Conservation (phyloP, 208 protist genomes). For the Tetramitus jugosus region DNA sequence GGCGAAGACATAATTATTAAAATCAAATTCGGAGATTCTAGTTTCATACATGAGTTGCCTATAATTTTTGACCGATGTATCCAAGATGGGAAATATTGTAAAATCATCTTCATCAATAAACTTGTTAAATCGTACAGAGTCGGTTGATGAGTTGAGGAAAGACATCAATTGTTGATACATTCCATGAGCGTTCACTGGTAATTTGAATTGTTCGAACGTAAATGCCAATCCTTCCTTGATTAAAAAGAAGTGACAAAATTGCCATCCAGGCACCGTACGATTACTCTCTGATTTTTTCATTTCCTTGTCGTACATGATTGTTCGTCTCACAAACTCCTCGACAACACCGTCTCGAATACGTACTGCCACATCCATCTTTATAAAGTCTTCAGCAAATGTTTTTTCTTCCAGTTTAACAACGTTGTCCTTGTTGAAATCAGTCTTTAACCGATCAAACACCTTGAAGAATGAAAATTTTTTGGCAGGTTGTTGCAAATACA, state of each 20-base stretch:
- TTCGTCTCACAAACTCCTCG: background rate
- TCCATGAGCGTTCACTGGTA: background rate
- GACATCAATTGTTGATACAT: constrained; percentile 10
- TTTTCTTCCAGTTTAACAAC: background rate
- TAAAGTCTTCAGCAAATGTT: background rate
- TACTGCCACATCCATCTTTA: background rate
- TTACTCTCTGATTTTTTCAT: constrained; percentile 11
- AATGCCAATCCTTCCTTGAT: constrained; percentile 1
- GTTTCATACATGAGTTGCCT: background rate
- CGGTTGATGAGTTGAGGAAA: background rate
- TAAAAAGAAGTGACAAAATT: constrained; percentile 18
- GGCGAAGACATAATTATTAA: constrained; percentile 8
- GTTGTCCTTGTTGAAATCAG: background rate
- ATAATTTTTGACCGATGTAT: background rate
- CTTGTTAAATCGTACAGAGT: background rate
- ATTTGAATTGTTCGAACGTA: constrained; percentile 2
- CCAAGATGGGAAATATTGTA: background rate
- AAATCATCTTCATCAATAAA: background rate
- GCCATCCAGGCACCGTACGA: background rate
- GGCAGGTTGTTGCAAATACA: background rate
- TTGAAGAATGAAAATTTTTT: constrained; percentile 14
- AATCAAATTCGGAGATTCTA: constrained; percentile 13
- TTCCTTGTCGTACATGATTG: background rate
- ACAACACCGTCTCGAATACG: constrained; percentile 2
- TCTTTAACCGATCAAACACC: constrained; percentile 11